These are phyloP conservation scores for Melastoma malabathricum DNA, from an alignment of 345 rosid species.

Conservation along the genomic window DNA sequence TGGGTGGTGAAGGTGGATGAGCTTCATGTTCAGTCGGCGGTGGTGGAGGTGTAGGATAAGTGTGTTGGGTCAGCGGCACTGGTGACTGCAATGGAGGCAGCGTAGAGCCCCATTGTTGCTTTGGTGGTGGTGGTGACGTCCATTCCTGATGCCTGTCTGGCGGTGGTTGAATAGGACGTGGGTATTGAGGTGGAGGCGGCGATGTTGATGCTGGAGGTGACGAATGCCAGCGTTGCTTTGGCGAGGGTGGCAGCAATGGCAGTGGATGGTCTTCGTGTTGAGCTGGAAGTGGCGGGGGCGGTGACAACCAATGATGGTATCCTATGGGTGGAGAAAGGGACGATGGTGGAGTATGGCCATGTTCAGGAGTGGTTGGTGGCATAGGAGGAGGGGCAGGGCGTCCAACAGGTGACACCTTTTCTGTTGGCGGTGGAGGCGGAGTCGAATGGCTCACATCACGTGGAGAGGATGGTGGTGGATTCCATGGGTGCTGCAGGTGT, in stretches of 20 bases:
- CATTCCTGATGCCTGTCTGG: constrained; percentile 4
- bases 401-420: constrained; percentile 7
- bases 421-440: constrained; percentile 10
- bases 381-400: constrained; percentile 10
- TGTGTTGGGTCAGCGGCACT: constrained; percentile 1
- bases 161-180: constrained; percentile 8
- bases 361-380: constrained; percentile 5
- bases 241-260: constrained; percentile 9
- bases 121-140: constrained; percentile 11
- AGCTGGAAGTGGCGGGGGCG: not conserved
- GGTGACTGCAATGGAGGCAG: constrained; percentile 1
- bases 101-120: not conserved
- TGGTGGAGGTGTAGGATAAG: constrained; percentile 12
- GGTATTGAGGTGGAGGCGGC: not conserved
- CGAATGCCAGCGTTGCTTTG: not conserved
- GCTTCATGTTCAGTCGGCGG: constrained; percentile 10
- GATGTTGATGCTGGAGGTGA: constrained; percentile 10
- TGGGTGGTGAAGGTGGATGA: constrained; percentile 2
- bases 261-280: not conserved
- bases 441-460: not conserved
- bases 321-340: not conserved
- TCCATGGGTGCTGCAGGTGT: constrained; percentile 1
- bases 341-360: constrained; percentile 8
- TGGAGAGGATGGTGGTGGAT: constrained; percentile 4
- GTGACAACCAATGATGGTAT: not conserved